Evolutionary conservation across 331 rosid genomes (phyloP).

Genomic region (Rhamnella rubrinervis): DNA sequence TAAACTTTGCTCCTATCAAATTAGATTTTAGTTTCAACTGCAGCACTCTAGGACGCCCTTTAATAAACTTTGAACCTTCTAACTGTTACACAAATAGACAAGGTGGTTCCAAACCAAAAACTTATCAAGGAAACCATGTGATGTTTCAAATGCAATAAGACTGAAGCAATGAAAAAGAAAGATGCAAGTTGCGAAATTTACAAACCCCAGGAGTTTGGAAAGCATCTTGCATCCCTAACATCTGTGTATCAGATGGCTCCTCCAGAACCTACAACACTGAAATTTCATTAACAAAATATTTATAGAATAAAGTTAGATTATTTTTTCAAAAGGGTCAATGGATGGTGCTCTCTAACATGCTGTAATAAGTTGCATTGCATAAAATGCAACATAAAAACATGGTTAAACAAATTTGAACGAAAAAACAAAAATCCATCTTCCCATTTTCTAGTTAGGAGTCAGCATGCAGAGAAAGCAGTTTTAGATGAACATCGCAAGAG

Average conservation of each 20-base stretch:
- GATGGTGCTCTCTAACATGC: neutral
- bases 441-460: neutral
- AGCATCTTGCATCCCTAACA: slow-evolving; percentile 45
- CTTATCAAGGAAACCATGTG: neutral
- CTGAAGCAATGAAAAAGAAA: neutral
- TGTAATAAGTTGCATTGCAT: neutral
- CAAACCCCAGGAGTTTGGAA: slow-evolving; percentile 69
- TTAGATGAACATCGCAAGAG: slow-evolving; percentile 12
- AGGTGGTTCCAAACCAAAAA: slow-evolving; percentile 1
- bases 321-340: neutral
- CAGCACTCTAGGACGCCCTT: too few species aligned
- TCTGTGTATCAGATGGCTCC: slow-evolving; percentile 57
- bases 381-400: neutral
- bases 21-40: too few species aligned
- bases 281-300: slow-evolving; percentile 4
- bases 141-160: neutral
- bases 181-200: slow-evolving; percentile 13
- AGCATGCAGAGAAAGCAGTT: neutral
- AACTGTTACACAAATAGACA: neutral
- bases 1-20: neutral
- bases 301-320: neutral
- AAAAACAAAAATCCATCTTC: neutral
- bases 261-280: slow-evolving; percentile 48
- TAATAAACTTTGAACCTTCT: neutral
- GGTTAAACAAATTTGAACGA: slow-evolving; percentile 1